These are phyloP conservation scores for Thymus mandschuricus DNA, from an alignment of 257 asterid genomes.

Conservation along the genomic window DNA sequence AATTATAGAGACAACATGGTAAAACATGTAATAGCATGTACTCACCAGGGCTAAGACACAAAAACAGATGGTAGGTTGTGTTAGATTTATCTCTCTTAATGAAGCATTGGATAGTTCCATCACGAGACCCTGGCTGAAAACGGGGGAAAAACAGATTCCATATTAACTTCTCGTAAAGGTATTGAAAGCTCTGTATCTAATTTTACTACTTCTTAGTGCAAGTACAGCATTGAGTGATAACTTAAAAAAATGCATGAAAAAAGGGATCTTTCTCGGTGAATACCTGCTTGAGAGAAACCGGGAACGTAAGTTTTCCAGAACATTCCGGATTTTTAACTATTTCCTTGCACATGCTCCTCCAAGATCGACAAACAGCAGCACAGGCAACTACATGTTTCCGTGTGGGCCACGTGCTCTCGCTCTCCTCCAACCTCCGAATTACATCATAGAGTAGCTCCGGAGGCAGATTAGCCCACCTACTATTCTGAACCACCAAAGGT, in stretches of 20 bases:
- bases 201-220: not conserved
- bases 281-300: slow-evolving; percentile 65
- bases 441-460: slow-evolving; percentile 60
- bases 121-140: slow-evolving; percentile 65
- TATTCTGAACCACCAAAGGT: slow-evolving; percentile 44
- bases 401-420: slow-evolving; percentile 63
- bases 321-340: slow-evolving; percentile 52
- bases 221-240: not conserved
- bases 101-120: slow-evolving; percentile 70
- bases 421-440: slow-evolving; percentile 60
- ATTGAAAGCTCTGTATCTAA: slow-evolving; percentile 16
- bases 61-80: slow-evolving; percentile 57
- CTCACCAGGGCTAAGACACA: slow-evolving; percentile 70
- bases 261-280: not conserved
- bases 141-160: not conserved
- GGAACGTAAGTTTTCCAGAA: slow-evolving; percentile 62
- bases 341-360: slow-evolving; percentile 64
- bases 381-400: slow-evolving; percentile 61
- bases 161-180: slow-evolving; percentile 7
- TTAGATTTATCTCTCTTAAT: slow-evolving; percentile 69
- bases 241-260: not conserved
- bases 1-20: not conserved
- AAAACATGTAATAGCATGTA: slow-evolving; percentile 1
- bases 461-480: slow-evolving; percentile 64
- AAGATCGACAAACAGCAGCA: slow-evolving; percentile 58